Conservation (phyloP, 148 eudicot species). For the Spergularia bocconei region DNA sequence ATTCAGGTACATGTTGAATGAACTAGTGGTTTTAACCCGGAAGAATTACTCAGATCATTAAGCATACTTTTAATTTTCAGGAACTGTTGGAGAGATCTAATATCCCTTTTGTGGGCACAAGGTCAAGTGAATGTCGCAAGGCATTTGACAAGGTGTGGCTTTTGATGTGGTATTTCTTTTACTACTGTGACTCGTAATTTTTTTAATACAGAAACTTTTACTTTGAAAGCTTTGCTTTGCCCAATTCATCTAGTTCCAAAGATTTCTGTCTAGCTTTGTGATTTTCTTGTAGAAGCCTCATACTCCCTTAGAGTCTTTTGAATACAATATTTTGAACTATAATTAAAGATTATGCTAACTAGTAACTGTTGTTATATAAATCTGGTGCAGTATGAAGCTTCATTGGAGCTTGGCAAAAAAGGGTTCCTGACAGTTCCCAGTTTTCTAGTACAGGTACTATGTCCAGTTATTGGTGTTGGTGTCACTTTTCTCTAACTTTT, state of each 20-base stretch:
- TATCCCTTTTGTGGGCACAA: constrained; percentile 84
- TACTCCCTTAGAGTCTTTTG: too few relatives aligned
- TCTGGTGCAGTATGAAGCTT: constrained; percentile 68
- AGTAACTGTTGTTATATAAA: constrained; percentile 10
- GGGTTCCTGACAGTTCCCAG: constrained; percentile 80
- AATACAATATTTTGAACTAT: too few relatives aligned
- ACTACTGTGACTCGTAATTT: neutral
- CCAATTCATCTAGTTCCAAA: neutral
- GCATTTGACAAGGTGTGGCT: constrained; percentile 83
- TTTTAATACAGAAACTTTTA: neutral
- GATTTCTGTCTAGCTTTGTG: too few relatives aligned
- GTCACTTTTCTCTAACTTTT: neutral
- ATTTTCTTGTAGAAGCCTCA: too few relatives aligned
- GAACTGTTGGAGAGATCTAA: constrained; percentile 67
- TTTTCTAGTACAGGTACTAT: constrained; percentile 61
- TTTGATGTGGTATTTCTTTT: neutral
- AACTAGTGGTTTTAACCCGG: neutral
- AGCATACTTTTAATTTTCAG: constrained; percentile 33
- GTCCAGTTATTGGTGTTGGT: neutral
- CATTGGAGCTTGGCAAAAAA: constrained; percentile 64
- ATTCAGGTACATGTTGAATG: constrained; percentile 49
- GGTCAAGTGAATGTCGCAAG: constrained; percentile 59
- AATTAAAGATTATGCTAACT: too few relatives aligned
- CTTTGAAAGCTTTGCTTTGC: neutral
- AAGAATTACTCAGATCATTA: neutral